These are phyloP conservation scores for Kodamaea derodonti DNA, from an alignment of 1,139 yeast genomes.

Conservation along the genomic window DNA sequence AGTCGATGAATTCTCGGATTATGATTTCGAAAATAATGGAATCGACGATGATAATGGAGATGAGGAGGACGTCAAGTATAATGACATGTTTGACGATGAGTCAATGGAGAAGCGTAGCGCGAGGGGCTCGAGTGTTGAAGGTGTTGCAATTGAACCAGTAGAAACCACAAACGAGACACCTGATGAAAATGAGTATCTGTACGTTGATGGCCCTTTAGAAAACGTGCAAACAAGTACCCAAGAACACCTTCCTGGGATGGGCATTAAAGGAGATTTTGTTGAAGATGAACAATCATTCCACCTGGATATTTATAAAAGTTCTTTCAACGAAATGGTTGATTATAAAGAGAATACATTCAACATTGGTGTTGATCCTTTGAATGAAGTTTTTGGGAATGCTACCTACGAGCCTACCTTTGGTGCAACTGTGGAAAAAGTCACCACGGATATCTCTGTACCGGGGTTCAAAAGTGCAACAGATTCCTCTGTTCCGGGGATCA, in stretches of 20 bases:
- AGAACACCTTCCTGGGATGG: neutral
- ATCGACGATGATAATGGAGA: constrained; percentile 31
- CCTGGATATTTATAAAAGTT: neutral
- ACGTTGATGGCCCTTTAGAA: neutral
- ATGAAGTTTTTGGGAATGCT: too few species aligned
- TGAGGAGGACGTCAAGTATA: constrained; percentile 38
- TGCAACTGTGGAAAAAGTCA: too few species aligned
- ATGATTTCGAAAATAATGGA: constrained; percentile 49
- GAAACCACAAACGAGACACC: too few species aligned
- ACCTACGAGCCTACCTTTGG: too few species aligned
- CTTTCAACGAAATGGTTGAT: neutral
- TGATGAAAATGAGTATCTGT: neutral
- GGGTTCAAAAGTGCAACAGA: too few species aligned
- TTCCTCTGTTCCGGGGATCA: too few species aligned
- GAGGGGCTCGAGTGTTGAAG: too few species aligned
- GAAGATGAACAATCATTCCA: too few species aligned
- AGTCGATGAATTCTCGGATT: constrained; percentile 34
- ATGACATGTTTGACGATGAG: constrained; percentile 19
- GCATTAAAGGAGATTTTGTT: neutral
- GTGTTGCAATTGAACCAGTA: too few species aligned
- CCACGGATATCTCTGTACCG: too few species aligned
- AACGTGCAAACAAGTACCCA: neutral
- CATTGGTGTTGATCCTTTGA: too few species aligned
- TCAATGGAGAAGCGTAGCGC: too few species aligned
- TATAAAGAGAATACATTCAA: neutral